Conservation (phyloP, 306 rosid species). For the Castanea mollissima region DNA sequence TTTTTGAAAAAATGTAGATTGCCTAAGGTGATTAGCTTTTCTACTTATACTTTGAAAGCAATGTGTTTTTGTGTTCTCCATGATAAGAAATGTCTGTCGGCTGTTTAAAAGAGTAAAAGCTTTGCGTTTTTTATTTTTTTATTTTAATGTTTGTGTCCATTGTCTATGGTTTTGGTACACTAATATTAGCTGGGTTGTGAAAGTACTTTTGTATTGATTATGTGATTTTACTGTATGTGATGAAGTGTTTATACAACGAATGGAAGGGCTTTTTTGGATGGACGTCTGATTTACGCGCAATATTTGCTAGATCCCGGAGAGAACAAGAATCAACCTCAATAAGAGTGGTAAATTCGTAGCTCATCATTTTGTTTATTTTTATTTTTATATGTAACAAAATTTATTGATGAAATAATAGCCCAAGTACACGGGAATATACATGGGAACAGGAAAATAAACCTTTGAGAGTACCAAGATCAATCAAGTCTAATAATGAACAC, state of each 20-base stretch:
- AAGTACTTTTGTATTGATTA: neutral
- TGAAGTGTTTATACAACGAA: constrained; percentile 77
- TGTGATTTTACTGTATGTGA: constrained; percentile 1
- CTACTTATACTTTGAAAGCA: neutral
- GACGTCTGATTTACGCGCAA: constrained; percentile 78
- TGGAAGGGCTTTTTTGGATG: constrained; percentile 86
- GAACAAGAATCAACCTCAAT: constrained; percentile 57
- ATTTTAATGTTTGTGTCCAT: neutral
- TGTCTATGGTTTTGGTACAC: neutral
- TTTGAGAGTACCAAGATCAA: too few species aligned
- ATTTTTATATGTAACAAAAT: too few species aligned
- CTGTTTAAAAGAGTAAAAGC: neutral
- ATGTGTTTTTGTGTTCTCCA: neutral
- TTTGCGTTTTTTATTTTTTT: neutral
- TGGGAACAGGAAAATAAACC: too few species aligned
- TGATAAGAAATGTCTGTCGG: neutral
- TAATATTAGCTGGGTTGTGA: neutral
- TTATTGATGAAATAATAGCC: too few species aligned
- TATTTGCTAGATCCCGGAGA: constrained; percentile 62
- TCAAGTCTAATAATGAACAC: too few species aligned
- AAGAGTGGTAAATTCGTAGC: constrained; percentile 48
- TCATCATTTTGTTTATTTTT: neutral
- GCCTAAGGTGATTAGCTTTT: neutral
- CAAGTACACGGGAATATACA: too few species aligned
- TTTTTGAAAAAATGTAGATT: neutral